Percentiles rank a stretch among this genome's conserved stretches.
Evolutionary conservation across 805 yeast genomes (phyloP).

Genomic region (Blastobotrys parvus): DNA sequence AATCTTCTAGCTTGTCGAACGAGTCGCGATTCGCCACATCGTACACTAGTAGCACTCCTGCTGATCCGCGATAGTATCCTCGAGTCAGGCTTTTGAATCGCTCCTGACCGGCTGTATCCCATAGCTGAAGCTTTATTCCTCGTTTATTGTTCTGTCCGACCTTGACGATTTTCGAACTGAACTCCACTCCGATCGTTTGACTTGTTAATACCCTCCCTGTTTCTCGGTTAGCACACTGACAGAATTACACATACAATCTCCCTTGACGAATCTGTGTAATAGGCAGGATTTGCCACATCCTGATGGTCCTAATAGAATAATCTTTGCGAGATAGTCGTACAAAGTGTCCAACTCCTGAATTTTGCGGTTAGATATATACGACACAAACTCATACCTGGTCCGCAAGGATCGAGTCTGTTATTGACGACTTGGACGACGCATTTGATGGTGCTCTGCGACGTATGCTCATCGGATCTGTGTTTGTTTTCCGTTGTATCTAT

Average conservation of each 20-base stretch:
- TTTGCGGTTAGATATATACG: background rate
- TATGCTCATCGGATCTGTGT: constrained; percentile 13
- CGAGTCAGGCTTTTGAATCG: constrained; percentile 90
- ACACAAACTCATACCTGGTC: constrained; percentile 15
- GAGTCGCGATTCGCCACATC: constrained; percentile 81
- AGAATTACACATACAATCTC: constrained; percentile 23
- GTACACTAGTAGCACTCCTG: constrained; percentile 85
- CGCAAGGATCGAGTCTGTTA: constrained; percentile 9
- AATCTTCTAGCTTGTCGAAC: constrained; percentile 76
- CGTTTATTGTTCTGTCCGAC: constrained; percentile 23
- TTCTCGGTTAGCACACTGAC: background rate
- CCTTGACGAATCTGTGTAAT: constrained; percentile 33
- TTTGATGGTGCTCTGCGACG: constrained; percentile 19
- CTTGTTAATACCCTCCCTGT: constrained; percentile 27
- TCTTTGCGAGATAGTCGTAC: constrained; percentile 32
- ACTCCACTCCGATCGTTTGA: constrained; percentile 34
- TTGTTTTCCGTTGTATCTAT: too few relatives aligned
- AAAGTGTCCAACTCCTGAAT: constrained; percentile 16
- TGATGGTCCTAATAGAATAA: constrained; percentile 37
- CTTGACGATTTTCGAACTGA: constrained; percentile 29
- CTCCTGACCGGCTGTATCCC: constrained; percentile 98
- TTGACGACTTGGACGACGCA: constrained; percentile 18
- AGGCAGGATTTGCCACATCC: constrained; percentile 42
- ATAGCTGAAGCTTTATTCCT: constrained; percentile 71
- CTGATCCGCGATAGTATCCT: constrained; percentile 92